A percentile compares a stretch with the other conserved stretches of the same genome.
These are phyloP conservation scores for Fusarium concolor DNA, from an alignment of 2,329 filamentous ascomycete genomes.

Conservation along the genomic window DNA sequence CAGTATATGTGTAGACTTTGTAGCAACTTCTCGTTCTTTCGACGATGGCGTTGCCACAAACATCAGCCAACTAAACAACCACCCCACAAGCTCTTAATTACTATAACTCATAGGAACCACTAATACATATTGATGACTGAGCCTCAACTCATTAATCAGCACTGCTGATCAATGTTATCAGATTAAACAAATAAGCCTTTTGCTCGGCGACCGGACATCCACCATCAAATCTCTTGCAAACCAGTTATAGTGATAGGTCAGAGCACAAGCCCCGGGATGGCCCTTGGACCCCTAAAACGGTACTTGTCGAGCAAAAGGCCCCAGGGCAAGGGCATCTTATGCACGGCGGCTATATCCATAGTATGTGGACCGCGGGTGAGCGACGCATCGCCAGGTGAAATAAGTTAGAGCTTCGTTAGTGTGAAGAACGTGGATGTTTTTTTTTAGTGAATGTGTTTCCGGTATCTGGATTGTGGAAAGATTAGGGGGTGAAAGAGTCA, in stretches of 20 bases:
- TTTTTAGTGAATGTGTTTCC: conserved; percentile 1
- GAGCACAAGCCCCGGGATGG: conserved; percentile 13
- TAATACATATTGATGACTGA: conserved; percentile 12
- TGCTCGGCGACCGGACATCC: conserved; percentile 17
- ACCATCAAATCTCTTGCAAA: conserved; percentile 5
- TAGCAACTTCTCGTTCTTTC: background rate
- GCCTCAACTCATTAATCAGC: conserved; percentile 25
- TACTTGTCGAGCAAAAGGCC: conserved; percentile 9
- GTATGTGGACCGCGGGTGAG: conserved; percentile 42
- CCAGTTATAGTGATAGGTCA: conserved; percentile 35
- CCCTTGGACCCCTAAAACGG: conserved; percentile 42
- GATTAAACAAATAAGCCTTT: conserved; percentile 34
- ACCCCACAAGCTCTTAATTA: background rate
- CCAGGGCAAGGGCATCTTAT: conserved; percentile 31
- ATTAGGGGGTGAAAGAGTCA: conserved; percentile 7
- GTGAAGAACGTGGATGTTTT: conserved; percentile 9
- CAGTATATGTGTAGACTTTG: no score
- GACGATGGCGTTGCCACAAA: background rate
- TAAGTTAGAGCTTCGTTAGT: conserved; percentile 21
- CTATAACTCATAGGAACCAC: conserved; percentile 8
- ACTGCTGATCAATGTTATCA: conserved; percentile 24
- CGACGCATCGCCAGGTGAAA: conserved; percentile 29
- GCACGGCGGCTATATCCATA: conserved; percentile 40
- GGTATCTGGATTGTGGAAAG: conserved; percentile 23
- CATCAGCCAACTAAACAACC: background rate